Base-by-base conservation (phyloP, 2,329 filamentous ascomycete species). In the Penicillium capsulatum region DNA sequence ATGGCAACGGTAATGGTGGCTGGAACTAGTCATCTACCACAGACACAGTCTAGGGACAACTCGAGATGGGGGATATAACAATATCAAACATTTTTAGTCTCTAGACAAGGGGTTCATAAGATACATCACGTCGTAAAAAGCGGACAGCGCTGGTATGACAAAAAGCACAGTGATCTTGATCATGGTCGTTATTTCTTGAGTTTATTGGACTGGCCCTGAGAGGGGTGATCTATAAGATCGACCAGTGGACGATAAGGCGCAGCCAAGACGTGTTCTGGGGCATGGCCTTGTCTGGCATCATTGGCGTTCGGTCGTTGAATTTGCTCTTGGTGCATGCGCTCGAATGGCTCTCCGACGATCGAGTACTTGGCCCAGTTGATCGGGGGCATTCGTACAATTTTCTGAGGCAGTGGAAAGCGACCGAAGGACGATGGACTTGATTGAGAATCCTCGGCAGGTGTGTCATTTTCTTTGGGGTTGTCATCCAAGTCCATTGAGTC, bases 321-420 rank as follows among this genome's bases (percentile, higher is more conserved):
- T 66, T 96, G 89, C 58, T 94, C 86, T 35, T 80, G 77, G 61
- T 96, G 90, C 48, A 96, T 72, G 60, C 81, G 85, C 64, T 96
- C 88, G 24, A 96, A 73, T 1, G 86, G 80, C 44, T 86, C 83
- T 34, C 88, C 90, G 3, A 92, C 81, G n/a, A 96, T 75, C 53
- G 87, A 86, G 64, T 97, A 97, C 60, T 95, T 90, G 9, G 82
- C 80, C 91, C 91, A 97, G 69, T 96, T 95, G 58, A 97, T 83
- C 7, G 87, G 84, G 7, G 91, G 91, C 68, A 83, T 88, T 28
- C 90, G 81, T 17, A 94, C 83, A 1, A 97, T 72, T 52, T 85
- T 85, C 63, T 96, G 91, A 5, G 86, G 80, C 10, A 76, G 76
- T 0, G 90, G 90, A 10, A 96, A 76, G 13, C 68, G 69, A 2